Percentiles rank a stretch among this genome's conserved stretches.
These are phyloP conservation scores for Massariosphaeria phaeospora DNA, from an alignment of 495 filamentous ascomycete species.

Conservation along the genomic window DNA sequence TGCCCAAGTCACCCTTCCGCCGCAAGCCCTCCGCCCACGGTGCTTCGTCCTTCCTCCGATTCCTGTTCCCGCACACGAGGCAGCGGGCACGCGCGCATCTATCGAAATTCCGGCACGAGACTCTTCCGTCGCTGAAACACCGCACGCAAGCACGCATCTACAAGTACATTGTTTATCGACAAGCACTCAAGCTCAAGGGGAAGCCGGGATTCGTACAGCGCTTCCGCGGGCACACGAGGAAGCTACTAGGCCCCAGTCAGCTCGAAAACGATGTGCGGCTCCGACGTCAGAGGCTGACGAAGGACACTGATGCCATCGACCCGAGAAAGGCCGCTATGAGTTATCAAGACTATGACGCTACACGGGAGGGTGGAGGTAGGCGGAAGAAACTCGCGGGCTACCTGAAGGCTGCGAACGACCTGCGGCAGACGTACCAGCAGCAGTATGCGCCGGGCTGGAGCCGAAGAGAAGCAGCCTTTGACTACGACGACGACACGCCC, in stretches of 20 bases:
- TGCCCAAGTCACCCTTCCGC: slow-evolving; percentile 23
- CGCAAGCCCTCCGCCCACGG: slow-evolving; percentile 24
- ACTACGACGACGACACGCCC: slow-evolving; percentile 59
- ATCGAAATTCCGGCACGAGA: slow-evolving; percentile 64
- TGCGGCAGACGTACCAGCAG: slow-evolving; percentile 72
- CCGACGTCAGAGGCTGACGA: slow-evolving; percentile 15
- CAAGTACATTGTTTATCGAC: slow-evolving; percentile 60
- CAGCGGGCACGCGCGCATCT: slow-evolving; percentile 59
- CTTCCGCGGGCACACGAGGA: slow-evolving; percentile 26
- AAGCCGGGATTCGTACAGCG: slow-evolving; percentile 31
- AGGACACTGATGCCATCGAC: background rate
- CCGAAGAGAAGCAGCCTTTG: slow-evolving; percentile 45
- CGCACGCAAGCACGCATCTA: slow-evolving; percentile 71
- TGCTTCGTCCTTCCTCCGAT: slow-evolving; percentile 49
- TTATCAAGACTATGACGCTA: slow-evolving; percentile 25
- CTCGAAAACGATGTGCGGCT: slow-evolving; percentile 34
- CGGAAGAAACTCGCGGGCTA: slow-evolving; percentile 81
- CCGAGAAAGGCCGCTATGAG: slow-evolving; percentile 1
- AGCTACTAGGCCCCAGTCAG: slow-evolving; percentile 19
- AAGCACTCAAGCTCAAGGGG: slow-evolving; percentile 43
- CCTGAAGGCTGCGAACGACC: slow-evolving; percentile 81
- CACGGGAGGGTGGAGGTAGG: slow-evolving; percentile 59
- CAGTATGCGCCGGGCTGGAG: slow-evolving; percentile 47
- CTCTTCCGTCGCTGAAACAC: slow-evolving; percentile 63
- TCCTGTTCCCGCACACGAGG: slow-evolving; percentile 53